A percentile compares a stretch with the other conserved stretches of the same genome.
Conservation (phyloP, 768 basidiomycete genomes). For the Russula brevipes region DNA sequence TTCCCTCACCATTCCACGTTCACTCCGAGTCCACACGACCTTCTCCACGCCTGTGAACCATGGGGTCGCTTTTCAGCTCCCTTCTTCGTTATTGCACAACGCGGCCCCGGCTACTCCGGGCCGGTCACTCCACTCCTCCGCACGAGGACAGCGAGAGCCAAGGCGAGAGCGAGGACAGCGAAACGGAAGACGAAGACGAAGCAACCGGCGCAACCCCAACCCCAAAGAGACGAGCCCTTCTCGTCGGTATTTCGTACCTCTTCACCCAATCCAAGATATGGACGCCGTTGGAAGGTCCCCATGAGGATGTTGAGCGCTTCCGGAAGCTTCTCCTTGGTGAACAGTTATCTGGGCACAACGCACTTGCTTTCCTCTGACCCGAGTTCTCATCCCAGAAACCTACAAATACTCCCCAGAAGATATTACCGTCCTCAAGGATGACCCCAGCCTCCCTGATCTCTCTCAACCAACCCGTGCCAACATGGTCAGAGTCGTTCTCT, state of each 20-base stretch:
- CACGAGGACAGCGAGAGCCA: too few species aligned
- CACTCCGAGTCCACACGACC: background rate
- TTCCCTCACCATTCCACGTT: background rate
- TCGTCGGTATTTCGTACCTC: constrained; percentile 25
- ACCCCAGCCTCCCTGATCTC: background rate
- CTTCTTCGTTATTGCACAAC: background rate
- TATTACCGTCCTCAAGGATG: constrained; percentile 23
- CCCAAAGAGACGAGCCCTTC: constrained; percentile 19
- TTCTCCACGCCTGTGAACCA: background rate
- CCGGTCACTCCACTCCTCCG: too few species aligned
- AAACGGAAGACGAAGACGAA: background rate
- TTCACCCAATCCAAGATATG: background rate
- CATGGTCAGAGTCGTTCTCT: constrained; percentile 11
- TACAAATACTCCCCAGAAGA: constrained; percentile 19
- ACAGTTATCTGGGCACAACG: background rate
- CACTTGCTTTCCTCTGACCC: background rate
- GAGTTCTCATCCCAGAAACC: background rate
- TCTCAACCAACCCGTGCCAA: constrained; percentile 22
- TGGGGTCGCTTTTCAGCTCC: constrained; percentile 6
- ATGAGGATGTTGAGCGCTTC: constrained; percentile 18
- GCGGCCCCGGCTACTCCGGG: too few species aligned
- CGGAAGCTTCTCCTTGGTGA: constrained; percentile 13
- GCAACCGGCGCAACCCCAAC: background rate
- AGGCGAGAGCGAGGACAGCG: background rate
- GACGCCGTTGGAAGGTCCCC: constrained; percentile 1